A percentile compares a stretch with the other conserved stretches of the same genome.
phyloP scores from a whole-genome alignment of 768 basidiomycete genomes.

The Kwoniella europaea region DNA sequence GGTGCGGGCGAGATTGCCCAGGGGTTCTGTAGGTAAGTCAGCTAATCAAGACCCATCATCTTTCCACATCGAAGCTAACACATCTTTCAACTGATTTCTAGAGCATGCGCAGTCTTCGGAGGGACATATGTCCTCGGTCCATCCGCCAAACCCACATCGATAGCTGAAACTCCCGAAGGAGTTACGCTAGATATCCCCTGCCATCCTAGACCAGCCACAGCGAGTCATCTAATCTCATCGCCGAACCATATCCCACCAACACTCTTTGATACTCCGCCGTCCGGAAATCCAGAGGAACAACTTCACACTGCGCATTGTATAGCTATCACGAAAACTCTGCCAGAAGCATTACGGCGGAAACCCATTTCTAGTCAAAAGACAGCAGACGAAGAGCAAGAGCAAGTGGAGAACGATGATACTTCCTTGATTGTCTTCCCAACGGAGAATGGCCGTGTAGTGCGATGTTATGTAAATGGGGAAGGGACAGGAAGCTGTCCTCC shows the following conservation, averaged over 20 bases:
- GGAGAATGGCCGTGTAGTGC: slow-evolving; percentile 36
- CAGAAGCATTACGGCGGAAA: slow-evolving; percentile 19
- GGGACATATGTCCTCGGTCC: slow-evolving; percentile 61
- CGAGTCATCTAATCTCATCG: slow-evolving; percentile 40
- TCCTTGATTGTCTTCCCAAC: slow-evolving; percentile 55
- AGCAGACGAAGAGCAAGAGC: background rate
- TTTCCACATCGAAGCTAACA: background rate
- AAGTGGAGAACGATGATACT: slow-evolving; percentile 47
- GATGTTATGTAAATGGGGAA: slow-evolving; percentile 55
- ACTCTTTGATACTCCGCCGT: background rate
- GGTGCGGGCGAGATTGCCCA: slow-evolving; percentile 90
- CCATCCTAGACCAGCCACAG: slow-evolving; percentile 41
- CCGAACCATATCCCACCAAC: slow-evolving; percentile 35
- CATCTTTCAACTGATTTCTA: slow-evolving; percentile 45
- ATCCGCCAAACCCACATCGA: slow-evolving; percentile 30
- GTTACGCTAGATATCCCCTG: slow-evolving; percentile 37
- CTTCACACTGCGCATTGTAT: slow-evolving; percentile 38
- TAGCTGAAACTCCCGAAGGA: slow-evolving; percentile 19
- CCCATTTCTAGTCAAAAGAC: background rate
- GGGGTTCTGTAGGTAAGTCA: slow-evolving; percentile 68
- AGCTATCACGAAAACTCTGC: slow-evolving; percentile 42
- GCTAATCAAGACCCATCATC: slow-evolving; percentile 51
- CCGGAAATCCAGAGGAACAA: background rate
- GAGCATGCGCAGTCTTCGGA: slow-evolving; percentile 76
- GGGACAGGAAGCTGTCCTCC: slow-evolving; percentile 57